These are phyloP conservation scores for Phaeosphaeria sp. DNA, from an alignment of 2,329 filamentous ascomycete species.

Conservation along the genomic window DNA sequence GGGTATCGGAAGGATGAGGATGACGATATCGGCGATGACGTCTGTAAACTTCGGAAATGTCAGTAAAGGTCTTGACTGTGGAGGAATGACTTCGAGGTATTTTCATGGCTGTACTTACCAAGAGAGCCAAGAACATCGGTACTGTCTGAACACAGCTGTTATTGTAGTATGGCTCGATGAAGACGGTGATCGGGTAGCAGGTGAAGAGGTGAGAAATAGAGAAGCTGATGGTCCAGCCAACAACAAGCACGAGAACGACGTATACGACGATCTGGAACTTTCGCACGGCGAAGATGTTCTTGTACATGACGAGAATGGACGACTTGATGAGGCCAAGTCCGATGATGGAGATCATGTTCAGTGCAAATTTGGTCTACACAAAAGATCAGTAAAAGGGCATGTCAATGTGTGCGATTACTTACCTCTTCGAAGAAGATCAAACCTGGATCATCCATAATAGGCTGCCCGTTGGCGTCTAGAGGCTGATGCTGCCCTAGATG, in stretches of 20 bases:
- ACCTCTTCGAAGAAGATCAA: slow-evolving; percentile 32
- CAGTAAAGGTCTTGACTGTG: not conserved
- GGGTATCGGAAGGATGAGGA: slow-evolving; percentile 32
- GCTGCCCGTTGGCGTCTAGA: slow-evolving; percentile 19
- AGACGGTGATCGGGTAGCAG: slow-evolving; percentile 35
- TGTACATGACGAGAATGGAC: slow-evolving; percentile 40
- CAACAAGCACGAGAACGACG: slow-evolving; percentile 24
- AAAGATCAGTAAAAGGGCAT: not conserved
- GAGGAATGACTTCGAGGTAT: too few species aligned
- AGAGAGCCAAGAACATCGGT: slow-evolving; percentile 28
- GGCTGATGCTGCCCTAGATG: slow-evolving; percentile 31
- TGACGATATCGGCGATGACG: slow-evolving; percentile 27
- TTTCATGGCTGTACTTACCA: slow-evolving; percentile 13
- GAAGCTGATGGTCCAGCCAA: slow-evolving; percentile 34
- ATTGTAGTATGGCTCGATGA: slow-evolving; percentile 34
- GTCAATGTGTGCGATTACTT: not conserved
- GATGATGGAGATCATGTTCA: slow-evolving; percentile 35
- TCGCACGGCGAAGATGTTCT: slow-evolving; percentile 33
- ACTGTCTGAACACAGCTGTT: slow-evolving; percentile 32
- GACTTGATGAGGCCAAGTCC: slow-evolving; percentile 37
- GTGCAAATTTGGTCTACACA: slow-evolving; percentile 32
- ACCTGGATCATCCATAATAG: slow-evolving; percentile 32
- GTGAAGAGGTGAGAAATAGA: slow-evolving; percentile 33
- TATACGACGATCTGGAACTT: slow-evolving; percentile 29
- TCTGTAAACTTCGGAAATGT: slow-evolving; percentile 19